A percentile compares a stretch with the other conserved stretches of the same genome.
Evolutionary conservation across 352 stramenopile genomes (phyloP).

Genomic region (Bremia lactucae): DNA sequence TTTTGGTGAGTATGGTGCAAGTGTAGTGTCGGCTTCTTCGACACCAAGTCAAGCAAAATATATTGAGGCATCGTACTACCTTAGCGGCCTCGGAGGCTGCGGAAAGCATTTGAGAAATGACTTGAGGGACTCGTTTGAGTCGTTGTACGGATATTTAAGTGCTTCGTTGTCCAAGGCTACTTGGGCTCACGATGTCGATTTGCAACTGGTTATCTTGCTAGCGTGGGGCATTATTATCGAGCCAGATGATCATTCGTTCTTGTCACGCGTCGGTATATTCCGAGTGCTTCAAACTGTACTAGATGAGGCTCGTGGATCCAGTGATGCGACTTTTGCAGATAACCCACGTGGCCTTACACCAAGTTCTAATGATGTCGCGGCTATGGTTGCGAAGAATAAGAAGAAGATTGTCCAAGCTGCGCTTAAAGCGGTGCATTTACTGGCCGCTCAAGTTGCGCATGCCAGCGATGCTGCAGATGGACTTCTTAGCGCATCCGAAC

Average conservation of each 20-base stretch:
- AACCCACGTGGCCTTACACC: conserved; percentile 7
- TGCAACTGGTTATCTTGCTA: conserved; percentile 76
- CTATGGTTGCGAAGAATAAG: conserved; percentile 33
- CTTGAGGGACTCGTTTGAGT: conserved; percentile 73
- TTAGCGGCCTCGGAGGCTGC: conserved; percentile 66
- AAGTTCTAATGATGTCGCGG: conserved; percentile 26
- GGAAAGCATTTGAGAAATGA: conserved; percentile 71
- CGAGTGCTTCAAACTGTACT: conserved; percentile 84
- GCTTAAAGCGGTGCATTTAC: conserved; percentile 79
- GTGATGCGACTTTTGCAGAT: conserved; percentile 24
- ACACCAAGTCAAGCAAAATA: conserved; percentile 9
- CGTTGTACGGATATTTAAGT: conserved; percentile 69
- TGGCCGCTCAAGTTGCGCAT: conserved; percentile 82
- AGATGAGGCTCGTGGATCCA: conserved; percentile 64
- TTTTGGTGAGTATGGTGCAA: conserved; percentile 30
- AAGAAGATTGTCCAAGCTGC: conserved; percentile 81
- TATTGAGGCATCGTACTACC: conserved; percentile 49
- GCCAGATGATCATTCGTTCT: conserved; percentile 82
- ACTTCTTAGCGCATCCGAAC: conserved; percentile 41
- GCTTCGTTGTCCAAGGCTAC: conserved; percentile 74
- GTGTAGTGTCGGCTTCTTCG: conserved; percentile 12
- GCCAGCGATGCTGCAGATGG: conserved; percentile 53
- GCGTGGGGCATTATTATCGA: conserved; percentile 84
- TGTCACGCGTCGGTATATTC: conserved; percentile 85
- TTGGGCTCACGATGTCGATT: conserved; percentile 65